These are phyloP conservation scores for Termitomyces eurrhizus DNA, from an alignment of 768 basidiomycete species.

Conservation along the genomic window DNA sequence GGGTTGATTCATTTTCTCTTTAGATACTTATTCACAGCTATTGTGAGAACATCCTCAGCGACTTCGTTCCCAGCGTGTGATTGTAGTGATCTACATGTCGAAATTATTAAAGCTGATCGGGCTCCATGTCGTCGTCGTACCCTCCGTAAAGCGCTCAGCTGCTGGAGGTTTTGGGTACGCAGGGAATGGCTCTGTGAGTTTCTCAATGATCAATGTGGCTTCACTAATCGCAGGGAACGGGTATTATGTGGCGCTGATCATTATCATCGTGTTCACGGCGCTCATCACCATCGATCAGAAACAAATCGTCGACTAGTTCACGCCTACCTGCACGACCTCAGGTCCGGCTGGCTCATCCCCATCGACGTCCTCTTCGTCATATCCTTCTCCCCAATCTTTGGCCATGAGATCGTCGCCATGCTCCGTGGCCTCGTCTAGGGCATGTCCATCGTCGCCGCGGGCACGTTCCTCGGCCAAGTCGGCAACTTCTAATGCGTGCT, in stretches of 20 bases:
- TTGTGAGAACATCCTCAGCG: no score
- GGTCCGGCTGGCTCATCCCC: conserved; percentile 29
- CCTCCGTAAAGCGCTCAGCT: no score
- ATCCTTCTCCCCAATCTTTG: conserved; percentile 88
- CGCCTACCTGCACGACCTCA: conserved; percentile 49
- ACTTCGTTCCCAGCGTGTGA: no score
- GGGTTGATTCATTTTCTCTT: no score
- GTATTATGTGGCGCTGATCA: conserved; percentile 46
- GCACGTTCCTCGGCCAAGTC: conserved; percentile 82
- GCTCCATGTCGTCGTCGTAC: no score
- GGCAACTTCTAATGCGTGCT: conserved; percentile 77
- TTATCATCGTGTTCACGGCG: conserved; percentile 45
- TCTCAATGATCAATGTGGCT: neutral
- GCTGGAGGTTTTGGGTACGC: conserved; percentile 50
- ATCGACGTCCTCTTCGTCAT: conserved; percentile 80
- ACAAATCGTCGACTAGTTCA: conserved; percentile 69
- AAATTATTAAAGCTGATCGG: no score
- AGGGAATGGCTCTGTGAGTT: conserved; percentile 55
- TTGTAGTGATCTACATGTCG: no score
- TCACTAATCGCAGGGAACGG: conserved; percentile 22
- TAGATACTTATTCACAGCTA: no score
- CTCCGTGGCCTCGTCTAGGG: no score
- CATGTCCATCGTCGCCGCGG: conserved; percentile 64
- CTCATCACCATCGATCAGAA: conserved; percentile 62
- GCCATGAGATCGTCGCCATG: conserved; percentile 83